A percentile compares a stretch with the other conserved stretches of the same genome.
phyloP scores from a whole-genome alignment of 805 yeast genomes.

The Candida arabinofermentans region DNA sequence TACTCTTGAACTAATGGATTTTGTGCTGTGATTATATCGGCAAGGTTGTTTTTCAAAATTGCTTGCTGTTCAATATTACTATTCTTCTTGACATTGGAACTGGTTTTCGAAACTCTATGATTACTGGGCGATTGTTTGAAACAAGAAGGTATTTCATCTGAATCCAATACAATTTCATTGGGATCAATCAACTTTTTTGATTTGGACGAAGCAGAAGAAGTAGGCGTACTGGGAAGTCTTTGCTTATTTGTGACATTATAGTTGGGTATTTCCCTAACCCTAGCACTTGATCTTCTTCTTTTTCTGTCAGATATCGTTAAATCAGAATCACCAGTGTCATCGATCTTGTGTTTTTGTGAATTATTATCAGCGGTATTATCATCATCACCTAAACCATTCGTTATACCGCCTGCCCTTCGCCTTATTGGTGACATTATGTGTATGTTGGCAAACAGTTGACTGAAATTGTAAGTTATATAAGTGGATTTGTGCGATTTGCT shows the following conservation, averaged over 20 bases:
- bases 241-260: constrained; percentile 6
- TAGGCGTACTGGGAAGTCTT: background rate
- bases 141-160: constrained; percentile 1
- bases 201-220: background rate
- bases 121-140: background rate
- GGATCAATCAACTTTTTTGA: background rate
- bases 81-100: too few species aligned
- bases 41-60: constrained; percentile 33
- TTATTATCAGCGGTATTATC: background rate
- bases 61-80: too few species aligned
- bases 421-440: constrained; percentile 1
- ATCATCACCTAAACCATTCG: background rate
- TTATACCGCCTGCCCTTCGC: background rate
- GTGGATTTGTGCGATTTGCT: too few species aligned
- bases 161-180: background rate
- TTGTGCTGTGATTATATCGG: constrained; percentile 42
- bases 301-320: background rate
- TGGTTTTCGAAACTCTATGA: too few species aligned
- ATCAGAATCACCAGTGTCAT: background rate
- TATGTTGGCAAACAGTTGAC: background rate
- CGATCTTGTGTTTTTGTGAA: background rate
- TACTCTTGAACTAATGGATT: constrained; percentile 53
- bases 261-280: constrained; percentile 13
- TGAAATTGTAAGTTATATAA: background rate
- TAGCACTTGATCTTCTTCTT: constrained; percentile 12